Conservation (phyloP, 306 rosid species). For the Dalbergia cultrata region DNA sequence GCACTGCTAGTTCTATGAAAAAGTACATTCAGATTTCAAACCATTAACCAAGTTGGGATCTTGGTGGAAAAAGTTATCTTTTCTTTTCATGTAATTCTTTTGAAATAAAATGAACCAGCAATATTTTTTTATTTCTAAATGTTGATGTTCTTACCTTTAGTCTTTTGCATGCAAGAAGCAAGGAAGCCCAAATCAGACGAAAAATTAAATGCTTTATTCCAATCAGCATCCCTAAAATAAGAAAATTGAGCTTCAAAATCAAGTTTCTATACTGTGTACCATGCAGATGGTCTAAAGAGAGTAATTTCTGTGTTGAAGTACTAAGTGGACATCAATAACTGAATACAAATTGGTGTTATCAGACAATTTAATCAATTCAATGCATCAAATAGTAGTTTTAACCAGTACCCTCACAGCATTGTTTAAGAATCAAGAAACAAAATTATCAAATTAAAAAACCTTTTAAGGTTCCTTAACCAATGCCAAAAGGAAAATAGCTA, state of each 20-base stretch:
- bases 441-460: neutral
- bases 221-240: slow-evolving; percentile 80
- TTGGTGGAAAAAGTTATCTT: neutral
- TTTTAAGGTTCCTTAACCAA: neutral
- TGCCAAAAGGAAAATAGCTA: neutral
- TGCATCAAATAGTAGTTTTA: neutral
- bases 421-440: neutral
- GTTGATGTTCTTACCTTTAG: slow-evolving; percentile 64
- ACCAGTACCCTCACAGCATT: neutral
- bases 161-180: slow-evolving; percentile 79
- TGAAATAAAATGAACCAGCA: slow-evolving; percentile 20
- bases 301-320: neutral
- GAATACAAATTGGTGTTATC: neutral
- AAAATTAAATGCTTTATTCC: slow-evolving; percentile 89
- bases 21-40: neutral
- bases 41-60: slow-evolving; percentile 2
- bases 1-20: slow-evolving; percentile 3
- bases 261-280: neutral
- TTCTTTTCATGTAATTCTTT: slow-evolving; percentile 31
- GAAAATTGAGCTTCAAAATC: slow-evolving; percentile 35
- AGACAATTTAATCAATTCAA: neutral
- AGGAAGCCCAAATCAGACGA: slow-evolving; percentile 82
- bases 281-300: neutral
- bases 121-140: slow-evolving; percentile 15
- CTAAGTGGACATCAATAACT: neutral